phyloP scores from a whole-genome alignment of 2,329 filamentous ascomycete genomes.

The Cladosporium sp. region DNA sequence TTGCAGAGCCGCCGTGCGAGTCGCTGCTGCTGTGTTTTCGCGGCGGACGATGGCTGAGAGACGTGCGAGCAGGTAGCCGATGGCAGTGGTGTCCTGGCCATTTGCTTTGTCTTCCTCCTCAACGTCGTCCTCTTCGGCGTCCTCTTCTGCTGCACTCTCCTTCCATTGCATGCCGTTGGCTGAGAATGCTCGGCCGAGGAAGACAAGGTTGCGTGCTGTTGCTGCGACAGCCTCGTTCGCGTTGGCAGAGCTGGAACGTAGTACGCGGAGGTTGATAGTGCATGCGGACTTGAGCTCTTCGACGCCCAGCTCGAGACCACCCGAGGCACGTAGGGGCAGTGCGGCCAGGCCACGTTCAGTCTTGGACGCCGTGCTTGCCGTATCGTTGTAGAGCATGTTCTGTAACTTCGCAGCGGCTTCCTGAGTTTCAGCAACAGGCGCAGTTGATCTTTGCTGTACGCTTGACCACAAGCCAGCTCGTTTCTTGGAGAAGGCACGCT shows the following conservation, averaged over 20 bases:
- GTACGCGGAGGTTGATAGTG: constrained; percentile 57
- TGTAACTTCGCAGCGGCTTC: constrained; percentile 72
- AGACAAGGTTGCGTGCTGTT: constrained; percentile 77
- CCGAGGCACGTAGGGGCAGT: constrained; percentile 66
- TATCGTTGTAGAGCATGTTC: constrained; percentile 76
- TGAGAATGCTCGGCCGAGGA: constrained; percentile 68
- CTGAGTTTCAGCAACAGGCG: constrained; percentile 72
- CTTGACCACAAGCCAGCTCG: constrained; percentile 69
- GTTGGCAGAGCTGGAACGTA: constrained; percentile 62
- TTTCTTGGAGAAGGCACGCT: constrained; percentile 60
- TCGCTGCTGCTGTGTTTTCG: constrained; percentile 62
- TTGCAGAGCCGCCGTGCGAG: constrained; percentile 70
- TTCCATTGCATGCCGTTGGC: constrained; percentile 57
- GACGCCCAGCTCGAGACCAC: constrained; percentile 67
- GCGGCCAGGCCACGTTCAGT: constrained; percentile 50
- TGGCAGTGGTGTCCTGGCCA: constrained; percentile 44
- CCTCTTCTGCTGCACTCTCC: constrained; percentile 45
- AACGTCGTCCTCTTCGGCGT: constrained; percentile 39
- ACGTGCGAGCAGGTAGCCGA: constrained; percentile 76
- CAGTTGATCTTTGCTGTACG: constrained; percentile 64
- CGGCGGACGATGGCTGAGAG: constrained; percentile 77
- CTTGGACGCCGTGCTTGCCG: constrained; percentile 63
- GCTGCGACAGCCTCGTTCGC: constrained; percentile 74
- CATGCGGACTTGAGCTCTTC: constrained; percentile 63
- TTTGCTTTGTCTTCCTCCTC: constrained; percentile 46